Percentiles rank a stretch among this genome's conserved stretches.
phyloP scores from a whole-genome alignment of 768 basidiomycete species.

The Suillus sp. region DNA sequence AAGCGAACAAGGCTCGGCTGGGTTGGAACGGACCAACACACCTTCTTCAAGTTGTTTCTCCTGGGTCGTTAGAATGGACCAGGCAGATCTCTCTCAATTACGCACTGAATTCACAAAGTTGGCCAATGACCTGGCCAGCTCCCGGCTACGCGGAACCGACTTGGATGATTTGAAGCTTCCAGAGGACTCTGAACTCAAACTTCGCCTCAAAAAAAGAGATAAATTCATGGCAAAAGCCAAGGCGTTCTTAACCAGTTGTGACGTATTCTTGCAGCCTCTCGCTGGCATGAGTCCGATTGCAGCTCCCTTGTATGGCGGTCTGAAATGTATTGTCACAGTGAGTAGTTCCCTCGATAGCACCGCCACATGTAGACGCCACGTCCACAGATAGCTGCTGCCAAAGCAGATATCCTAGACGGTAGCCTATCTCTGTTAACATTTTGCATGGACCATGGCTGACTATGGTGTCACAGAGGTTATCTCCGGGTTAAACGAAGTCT shows the following conservation, averaged over 20 bases:
- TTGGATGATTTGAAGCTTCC: neutral
- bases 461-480: neutral
- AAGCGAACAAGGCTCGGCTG: too few species aligned
- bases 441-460: neutral
- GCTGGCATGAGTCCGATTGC: neutral
- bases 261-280: neutral
- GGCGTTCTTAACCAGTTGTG: neutral
- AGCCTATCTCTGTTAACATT: neutral
- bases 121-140: neutral
- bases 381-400: neutral
- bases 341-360: neutral
- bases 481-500: neutral
- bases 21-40: too few species aligned
- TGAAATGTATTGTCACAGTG: neutral
- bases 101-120: neutral
- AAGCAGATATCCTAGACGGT: neutral
- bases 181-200: neutral
- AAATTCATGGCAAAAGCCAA: neutral
- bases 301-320: neutral
- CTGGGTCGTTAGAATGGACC: neutral
- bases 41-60: neutral
- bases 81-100: neutral
- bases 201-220: neutral
- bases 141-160: neutral
- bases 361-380: neutral